phyloP scores from a whole-genome alignment of 2,329 filamentous ascomycete species.

The Beauveria caledonica region DNA sequence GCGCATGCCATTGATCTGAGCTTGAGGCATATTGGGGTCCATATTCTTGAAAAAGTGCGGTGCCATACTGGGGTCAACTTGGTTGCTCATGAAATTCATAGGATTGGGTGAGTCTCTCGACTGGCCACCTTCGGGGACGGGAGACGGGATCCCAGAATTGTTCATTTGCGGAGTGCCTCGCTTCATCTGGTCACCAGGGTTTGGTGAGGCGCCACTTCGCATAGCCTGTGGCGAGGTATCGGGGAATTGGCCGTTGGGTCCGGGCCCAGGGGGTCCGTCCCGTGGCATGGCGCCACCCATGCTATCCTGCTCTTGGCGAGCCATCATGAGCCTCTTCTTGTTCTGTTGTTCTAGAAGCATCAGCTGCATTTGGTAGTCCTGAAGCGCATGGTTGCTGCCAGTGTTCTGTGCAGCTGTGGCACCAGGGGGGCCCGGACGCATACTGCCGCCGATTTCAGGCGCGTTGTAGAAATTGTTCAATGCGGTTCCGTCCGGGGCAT shows the following conservation, averaged over 20 bases:
- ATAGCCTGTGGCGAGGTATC: slow-evolving; percentile 63
- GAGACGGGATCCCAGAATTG: slow-evolving; percentile 60
- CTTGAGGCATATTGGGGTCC: slow-evolving; percentile 45
- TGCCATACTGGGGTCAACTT: slow-evolving; percentile 53
- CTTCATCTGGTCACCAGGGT: slow-evolving; percentile 72
- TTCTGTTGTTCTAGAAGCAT: slow-evolving; percentile 85
- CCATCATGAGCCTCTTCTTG: slow-evolving; percentile 79
- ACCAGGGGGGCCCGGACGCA: slow-evolving; percentile 46
- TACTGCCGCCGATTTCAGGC: slow-evolving; percentile 49
- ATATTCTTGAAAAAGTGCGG: slow-evolving; percentile 53
- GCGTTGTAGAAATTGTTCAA: slow-evolving; percentile 56
- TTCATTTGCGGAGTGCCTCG: slow-evolving; percentile 68
- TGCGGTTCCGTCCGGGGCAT: slow-evolving; percentile 56
- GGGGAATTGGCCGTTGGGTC: slow-evolving; percentile 57
- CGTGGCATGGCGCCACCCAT: slow-evolving; percentile 37
- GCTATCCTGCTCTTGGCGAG: slow-evolving; percentile 67
- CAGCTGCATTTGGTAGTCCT: slow-evolving; percentile 84
- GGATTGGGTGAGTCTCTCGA: slow-evolving; percentile 58
- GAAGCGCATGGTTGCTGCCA: slow-evolving; percentile 67
- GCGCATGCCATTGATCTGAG: slow-evolving; percentile 58
- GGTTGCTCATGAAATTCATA: slow-evolving; percentile 55
- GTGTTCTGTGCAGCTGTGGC: slow-evolving; percentile 36
- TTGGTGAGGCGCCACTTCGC: slow-evolving; percentile 65
- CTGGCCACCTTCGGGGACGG: slow-evolving; percentile 59
- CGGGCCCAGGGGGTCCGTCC: slow-evolving; percentile 43